Percentiles rank a stretch among this genome's conserved stretches.
Conservation (phyloP, 768 basidiomycete species). For the Hypholoma sublateritium region DNA sequence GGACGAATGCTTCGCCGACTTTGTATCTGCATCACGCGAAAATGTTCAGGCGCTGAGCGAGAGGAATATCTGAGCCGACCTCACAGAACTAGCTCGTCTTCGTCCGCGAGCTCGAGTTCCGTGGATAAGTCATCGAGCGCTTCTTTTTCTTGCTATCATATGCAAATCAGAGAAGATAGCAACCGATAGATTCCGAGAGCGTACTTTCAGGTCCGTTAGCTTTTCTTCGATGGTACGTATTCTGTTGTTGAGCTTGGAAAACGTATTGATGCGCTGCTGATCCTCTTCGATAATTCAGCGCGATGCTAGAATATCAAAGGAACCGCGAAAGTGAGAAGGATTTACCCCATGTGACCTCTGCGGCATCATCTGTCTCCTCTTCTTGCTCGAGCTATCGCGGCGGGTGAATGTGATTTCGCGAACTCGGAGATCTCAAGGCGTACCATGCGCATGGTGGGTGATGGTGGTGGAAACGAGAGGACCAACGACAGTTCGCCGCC, state of each 20-base stretch:
- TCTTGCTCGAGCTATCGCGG: slow-evolving; percentile 62
- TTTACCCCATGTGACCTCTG: slow-evolving; percentile 86
- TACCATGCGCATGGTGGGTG: slow-evolving; percentile 27
- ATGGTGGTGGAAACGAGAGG: slow-evolving; percentile 9
- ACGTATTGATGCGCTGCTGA: slow-evolving; percentile 88
- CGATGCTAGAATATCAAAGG: neutral
- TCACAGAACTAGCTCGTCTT: slow-evolving; percentile 77
- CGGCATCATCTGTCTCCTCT: slow-evolving; percentile 72
- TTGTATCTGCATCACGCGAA: slow-evolving; percentile 61
- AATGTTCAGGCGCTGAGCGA: neutral
- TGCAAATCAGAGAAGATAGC: slow-evolving; percentile 6
- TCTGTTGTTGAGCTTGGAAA: slow-evolving; percentile 88
- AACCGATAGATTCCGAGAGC: slow-evolving; percentile 8
- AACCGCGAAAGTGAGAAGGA: slow-evolving; percentile 8
- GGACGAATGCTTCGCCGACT: slow-evolving; percentile 87
- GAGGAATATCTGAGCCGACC: slow-evolving; percentile 18
- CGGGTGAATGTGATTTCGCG: slow-evolving; percentile 4
- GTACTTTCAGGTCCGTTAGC: slow-evolving; percentile 71
- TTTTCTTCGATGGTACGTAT: slow-evolving; percentile 70
- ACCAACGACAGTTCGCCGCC: neutral
- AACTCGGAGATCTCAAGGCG: slow-evolving; percentile 4
- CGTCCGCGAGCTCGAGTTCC: slow-evolving; percentile 88
- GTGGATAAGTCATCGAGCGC: slow-evolving; percentile 85
- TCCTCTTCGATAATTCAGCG: slow-evolving; percentile 49
- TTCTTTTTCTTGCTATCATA: slow-evolving; percentile 85